A percentile compares a stretch with the other conserved stretches of the same genome.
Conservation (phyloP, 2,329 filamentous ascomycete species). For the Cylindrodendrum hubeiense region DNA sequence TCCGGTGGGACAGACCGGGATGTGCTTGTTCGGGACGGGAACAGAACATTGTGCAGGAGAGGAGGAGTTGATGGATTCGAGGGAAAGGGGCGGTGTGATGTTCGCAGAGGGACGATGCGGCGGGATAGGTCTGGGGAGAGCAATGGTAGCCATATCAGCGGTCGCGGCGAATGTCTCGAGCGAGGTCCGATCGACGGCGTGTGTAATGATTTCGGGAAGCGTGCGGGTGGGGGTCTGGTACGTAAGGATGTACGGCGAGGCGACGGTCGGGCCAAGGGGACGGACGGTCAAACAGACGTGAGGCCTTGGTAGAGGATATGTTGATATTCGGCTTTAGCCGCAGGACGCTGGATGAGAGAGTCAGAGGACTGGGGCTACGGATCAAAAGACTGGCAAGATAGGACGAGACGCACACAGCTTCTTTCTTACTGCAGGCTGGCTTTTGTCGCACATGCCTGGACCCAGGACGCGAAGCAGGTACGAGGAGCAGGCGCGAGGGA, state of each 20-base stretch:
- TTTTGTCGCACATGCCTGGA: slow-evolving; percentile 41
- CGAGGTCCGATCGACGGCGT: slow-evolving; percentile 1
- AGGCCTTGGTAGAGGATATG: slow-evolving; percentile 24
- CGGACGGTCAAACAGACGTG: slow-evolving; percentile 26
- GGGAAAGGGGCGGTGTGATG: slow-evolving; percentile 57
- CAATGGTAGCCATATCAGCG: slow-evolving; percentile 66
- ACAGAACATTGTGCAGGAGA: slow-evolving; percentile 45
- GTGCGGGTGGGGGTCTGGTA: not conserved
- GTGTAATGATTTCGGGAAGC: not conserved
- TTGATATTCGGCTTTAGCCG: slow-evolving; percentile 31
- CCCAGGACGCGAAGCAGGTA: slow-evolving; percentile 27
- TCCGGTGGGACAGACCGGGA: slow-evolving; percentile 89
- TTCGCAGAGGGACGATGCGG: slow-evolving; percentile 59
- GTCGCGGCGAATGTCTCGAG: slow-evolving; percentile 1
- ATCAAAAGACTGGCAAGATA: slow-evolving; percentile 29
- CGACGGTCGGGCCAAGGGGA: slow-evolving; percentile 14
- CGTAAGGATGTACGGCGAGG: slow-evolving; percentile 11
- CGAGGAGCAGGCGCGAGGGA: slow-evolving; percentile 24
- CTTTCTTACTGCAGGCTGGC: slow-evolving; percentile 30
- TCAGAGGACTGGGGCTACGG: slow-evolving; percentile 27
- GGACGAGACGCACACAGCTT: slow-evolving; percentile 38
- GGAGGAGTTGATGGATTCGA: slow-evolving; percentile 47
- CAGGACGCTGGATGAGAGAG: slow-evolving; percentile 30
- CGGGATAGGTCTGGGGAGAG: slow-evolving; percentile 62
- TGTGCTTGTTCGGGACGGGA: slow-evolving; percentile 86